Evolutionary conservation across 1,139 yeast genomes (phyloP).

Genomic region (Arxiozyma bovina): DNA sequence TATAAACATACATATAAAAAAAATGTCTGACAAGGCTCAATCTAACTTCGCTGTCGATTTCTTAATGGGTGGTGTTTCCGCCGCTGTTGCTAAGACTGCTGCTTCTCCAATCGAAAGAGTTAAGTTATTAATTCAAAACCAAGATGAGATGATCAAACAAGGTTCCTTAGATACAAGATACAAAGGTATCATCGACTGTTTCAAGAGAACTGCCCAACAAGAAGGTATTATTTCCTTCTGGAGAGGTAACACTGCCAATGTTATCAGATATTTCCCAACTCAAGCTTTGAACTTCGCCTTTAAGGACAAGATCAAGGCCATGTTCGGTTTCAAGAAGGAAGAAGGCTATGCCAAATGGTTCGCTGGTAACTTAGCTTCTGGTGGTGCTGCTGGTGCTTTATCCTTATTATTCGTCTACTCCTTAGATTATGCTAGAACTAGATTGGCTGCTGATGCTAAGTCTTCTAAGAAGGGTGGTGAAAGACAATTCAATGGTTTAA

Average conservation of each 20-base stretch:
- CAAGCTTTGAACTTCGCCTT: constrained; percentile 16
- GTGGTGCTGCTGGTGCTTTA: constrained; percentile 9
- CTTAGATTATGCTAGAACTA: constrained; percentile 10
- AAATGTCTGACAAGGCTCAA: constrained; percentile 9
- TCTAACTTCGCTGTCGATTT: constrained; percentile 13
- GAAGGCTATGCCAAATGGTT: constrained; percentile 9
- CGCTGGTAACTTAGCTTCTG: constrained; percentile 8
- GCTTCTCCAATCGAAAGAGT: constrained; percentile 18
- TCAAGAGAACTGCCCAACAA: constrained; percentile 13
- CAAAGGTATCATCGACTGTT: constrained; percentile 13
- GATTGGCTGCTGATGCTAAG: constrained; percentile 10
- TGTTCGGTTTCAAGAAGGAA: constrained; percentile 12
- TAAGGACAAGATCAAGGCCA: constrained; percentile 13
- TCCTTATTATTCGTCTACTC: constrained; percentile 9
- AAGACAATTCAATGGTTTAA: constrained; percentile 15
- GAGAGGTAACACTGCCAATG: constrained; percentile 17
- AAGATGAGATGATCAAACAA: constrained; percentile 15
- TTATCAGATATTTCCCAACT: constrained; percentile 16
- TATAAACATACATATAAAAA: neutral
- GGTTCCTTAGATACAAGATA: constrained; percentile 14
- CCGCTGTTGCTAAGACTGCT: constrained; percentile 16
- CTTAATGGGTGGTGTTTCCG: constrained; percentile 17
- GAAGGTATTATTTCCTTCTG: constrained; percentile 14
- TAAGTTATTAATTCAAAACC: constrained; percentile 14
- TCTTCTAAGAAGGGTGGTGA: constrained; percentile 5